A percentile compares a stretch with the other conserved stretches of the same genome.
Evolutionary conservation across 257 asterid genomes (phyloP).

Genomic region (Nyctanthes arbortristis): DNA sequence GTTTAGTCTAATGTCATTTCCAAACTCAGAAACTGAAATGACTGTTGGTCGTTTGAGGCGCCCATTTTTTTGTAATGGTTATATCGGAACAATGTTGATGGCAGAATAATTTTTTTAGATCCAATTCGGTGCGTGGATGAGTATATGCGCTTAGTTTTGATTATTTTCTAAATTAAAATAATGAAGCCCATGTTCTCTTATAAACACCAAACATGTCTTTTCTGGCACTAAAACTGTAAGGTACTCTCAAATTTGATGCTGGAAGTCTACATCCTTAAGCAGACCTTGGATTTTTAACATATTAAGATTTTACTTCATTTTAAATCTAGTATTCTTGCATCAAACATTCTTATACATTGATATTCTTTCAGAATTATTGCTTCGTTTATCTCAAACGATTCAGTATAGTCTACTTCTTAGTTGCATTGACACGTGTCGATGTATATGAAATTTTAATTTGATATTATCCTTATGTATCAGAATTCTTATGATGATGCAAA

Average conservation of each 20-base stretch:
- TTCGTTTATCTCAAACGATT: background rate
- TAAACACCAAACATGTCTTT: background rate
- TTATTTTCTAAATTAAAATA: background rate
- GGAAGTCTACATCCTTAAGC: background rate
- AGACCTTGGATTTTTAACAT: background rate
- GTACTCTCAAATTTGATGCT: background rate
- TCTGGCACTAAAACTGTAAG: background rate
- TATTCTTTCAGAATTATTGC: background rate
- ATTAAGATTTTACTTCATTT: background rate
- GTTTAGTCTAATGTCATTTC: background rate
- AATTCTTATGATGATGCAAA: slow-evolving; percentile 89
- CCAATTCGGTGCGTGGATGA: background rate
- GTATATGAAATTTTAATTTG: slow-evolving; percentile 3
- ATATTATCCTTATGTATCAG: slow-evolving; percentile 47
- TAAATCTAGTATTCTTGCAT: background rate
- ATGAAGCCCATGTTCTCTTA: background rate
- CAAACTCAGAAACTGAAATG: background rate
- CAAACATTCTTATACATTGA: background rate
- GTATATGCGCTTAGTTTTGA: background rate
- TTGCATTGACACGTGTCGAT: slow-evolving; percentile 5
- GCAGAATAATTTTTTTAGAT: background rate
- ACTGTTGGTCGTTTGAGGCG: background rate
- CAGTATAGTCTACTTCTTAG: background rate
- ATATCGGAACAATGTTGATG: background rate
- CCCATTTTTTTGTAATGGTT: background rate